A percentile compares a stretch with the other conserved stretches of the same genome.
phyloP scores from a whole-genome alignment of 805 yeast species.

The Metschnikowia orientalis region DNA sequence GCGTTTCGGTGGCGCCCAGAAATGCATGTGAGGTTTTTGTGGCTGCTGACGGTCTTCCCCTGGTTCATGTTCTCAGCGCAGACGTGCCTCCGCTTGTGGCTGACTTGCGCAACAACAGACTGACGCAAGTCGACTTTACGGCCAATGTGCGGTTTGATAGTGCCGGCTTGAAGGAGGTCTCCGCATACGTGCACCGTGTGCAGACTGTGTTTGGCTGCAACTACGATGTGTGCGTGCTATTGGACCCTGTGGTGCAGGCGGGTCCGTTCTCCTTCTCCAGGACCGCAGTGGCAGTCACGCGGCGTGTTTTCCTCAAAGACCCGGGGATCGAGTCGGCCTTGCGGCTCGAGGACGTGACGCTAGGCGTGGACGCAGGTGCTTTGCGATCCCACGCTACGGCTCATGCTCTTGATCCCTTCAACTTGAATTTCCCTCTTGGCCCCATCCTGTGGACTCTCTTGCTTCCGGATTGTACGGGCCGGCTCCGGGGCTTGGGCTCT shows the following conservation, averaged over 20 bases:
- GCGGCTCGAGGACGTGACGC: constrained; percentile 1
- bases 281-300: not conserved
- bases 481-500: constrained; percentile 21
- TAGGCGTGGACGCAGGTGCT: constrained; percentile 1
- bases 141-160: constrained; percentile 17
- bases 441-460: constrained; percentile 27
- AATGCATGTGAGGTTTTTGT: constrained; percentile 20
- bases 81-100: constrained; percentile 25
- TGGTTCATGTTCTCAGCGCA: constrained; percentile 23
- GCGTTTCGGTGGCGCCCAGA: constrained; percentile 20
- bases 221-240: constrained; percentile 1
- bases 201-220: not conserved
- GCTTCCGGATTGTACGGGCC: constrained; percentile 23
- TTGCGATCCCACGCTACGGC: constrained; percentile 1
- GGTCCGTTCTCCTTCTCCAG: not conserved
- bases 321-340: not conserved
- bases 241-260: constrained; percentile 4
- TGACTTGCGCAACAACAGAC: constrained; percentile 17
- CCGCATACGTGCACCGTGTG: no score
- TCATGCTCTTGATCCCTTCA: not conserved
- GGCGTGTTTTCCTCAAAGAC: not conserved
- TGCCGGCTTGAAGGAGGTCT: constrained; percentile 1
- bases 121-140: constrained; percentile 23
- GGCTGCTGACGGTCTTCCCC: constrained; percentile 9
- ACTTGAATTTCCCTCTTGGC: constrained; percentile 13